Conservation (phyloP, 331 rosid genomes). For the Acacia pycnantha region DNA sequence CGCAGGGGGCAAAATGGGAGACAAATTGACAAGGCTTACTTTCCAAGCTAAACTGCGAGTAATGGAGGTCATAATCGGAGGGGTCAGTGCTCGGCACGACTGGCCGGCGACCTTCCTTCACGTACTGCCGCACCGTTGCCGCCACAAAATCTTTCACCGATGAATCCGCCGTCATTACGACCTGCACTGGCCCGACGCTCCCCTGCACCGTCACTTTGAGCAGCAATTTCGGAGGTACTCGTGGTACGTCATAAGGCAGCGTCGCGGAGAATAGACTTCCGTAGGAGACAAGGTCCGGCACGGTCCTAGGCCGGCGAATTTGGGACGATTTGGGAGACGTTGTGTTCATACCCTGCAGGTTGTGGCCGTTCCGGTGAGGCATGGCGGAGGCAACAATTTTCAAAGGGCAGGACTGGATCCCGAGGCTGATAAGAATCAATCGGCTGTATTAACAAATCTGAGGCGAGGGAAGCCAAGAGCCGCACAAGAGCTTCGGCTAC, state of each 20-base stretch:
- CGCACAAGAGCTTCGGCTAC: conserved; percentile 47
- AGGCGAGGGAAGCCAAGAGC: conserved; percentile 74
- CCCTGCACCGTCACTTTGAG: conserved; percentile 67
- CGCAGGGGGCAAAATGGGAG: background rate
- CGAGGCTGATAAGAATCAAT: conserved; percentile 28
- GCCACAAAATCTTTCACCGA: conserved; percentile 51
- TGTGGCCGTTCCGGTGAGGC: conserved; percentile 56
- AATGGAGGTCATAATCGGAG: conserved; percentile 64
- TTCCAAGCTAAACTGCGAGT: conserved; percentile 85
- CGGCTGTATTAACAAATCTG: conserved; percentile 54
- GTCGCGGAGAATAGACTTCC: conserved; percentile 13
- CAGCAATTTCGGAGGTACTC: conserved; percentile 59
- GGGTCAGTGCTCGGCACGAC: conserved; percentile 39
- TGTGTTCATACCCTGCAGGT: conserved; percentile 41
- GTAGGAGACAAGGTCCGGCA: conserved; percentile 48
- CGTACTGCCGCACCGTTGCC: conserved; percentile 46
- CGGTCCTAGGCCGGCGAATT: conserved; percentile 78
- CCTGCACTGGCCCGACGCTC: conserved; percentile 65
- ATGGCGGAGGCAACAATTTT: conserved; percentile 23
- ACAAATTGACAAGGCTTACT: conserved; percentile 34
- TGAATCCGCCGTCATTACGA: conserved; percentile 49
- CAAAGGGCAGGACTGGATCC: too few species aligned
- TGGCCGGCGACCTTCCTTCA: conserved; percentile 77
- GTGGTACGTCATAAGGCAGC: conserved; percentile 37
- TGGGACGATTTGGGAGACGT: background rate